These are phyloP conservation scores for Geranium rotundifolium DNA, from an alignment of 345 rosid genomes.

Conservation along the genomic window DNA sequence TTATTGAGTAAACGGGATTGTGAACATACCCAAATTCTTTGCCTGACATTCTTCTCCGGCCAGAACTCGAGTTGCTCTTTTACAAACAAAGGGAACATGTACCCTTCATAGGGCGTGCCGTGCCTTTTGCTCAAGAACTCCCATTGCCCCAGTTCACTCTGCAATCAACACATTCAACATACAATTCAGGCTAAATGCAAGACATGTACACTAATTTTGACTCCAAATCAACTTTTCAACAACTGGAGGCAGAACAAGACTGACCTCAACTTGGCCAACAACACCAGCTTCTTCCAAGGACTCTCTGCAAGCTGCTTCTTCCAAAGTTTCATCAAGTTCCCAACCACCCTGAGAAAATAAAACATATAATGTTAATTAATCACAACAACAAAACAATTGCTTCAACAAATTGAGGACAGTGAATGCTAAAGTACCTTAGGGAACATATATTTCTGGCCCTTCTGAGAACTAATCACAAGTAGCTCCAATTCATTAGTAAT, in stretches of 20 bases:
- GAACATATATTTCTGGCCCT: slow-evolving; percentile 68
- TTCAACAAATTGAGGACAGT: no score
- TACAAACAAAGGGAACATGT: slow-evolving; percentile 80
- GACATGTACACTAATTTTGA: not conserved
- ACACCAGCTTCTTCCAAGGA: slow-evolving; percentile 86
- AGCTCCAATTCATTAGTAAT: slow-evolving; percentile 45
- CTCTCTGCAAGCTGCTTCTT: slow-evolving; percentile 74
- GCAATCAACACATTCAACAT: slow-evolving; percentile 8
- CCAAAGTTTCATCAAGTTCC: slow-evolving; percentile 79
- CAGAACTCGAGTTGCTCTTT: slow-evolving; percentile 62
- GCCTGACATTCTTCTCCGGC: slow-evolving; percentile 64
- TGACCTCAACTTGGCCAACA: slow-evolving; percentile 61
- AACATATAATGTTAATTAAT: not conserved
- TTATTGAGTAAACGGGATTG: not conserved
- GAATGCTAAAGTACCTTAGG: slow-evolving; percentile 88
- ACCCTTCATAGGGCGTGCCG: slow-evolving; percentile 71
- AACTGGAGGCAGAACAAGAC: not conserved
- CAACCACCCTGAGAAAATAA: slow-evolving; percentile 66
- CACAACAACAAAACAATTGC: no score
- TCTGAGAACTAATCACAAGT: slow-evolving; percentile 68
- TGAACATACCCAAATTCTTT: slow-evolving; percentile 56
- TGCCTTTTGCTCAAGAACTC: slow-evolving; percentile 62
- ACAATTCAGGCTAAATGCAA: not conserved
- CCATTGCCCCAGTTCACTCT: slow-evolving; percentile 75
- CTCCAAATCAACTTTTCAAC: not conserved